Evolutionary conservation across 2,329 filamentous ascomycete species (phyloP).

Genomic region (Pseudogymnoascus sp.): DNA sequence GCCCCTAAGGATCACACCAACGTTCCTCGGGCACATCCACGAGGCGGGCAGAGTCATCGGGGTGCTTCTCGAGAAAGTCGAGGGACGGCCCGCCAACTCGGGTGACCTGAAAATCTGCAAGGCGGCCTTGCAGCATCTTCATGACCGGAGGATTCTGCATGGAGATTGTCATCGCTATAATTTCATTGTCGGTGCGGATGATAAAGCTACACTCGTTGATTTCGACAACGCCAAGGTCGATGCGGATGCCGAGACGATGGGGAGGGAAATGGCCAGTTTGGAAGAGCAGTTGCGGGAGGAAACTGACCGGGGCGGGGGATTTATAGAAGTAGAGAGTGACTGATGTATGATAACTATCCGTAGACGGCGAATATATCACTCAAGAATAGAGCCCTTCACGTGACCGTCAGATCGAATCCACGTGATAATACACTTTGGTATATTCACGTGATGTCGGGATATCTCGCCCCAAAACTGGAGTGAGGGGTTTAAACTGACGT

Average conservation of each 20-base stretch:
- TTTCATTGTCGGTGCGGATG: constrained; percentile 28
- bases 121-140: constrained; percentile 23
- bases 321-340: background rate
- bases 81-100: constrained; percentile 25
- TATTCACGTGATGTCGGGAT: background rate
- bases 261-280: background rate
- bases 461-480: background rate
- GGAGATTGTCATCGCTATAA: constrained; percentile 35
- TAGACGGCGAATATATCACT: background rate
- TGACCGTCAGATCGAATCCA: background rate
- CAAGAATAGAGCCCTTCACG: background rate
- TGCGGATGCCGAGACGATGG: background rate
- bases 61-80: constrained; percentile 30
- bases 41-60: constrained; percentile 31
- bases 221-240: constrained; percentile 21
- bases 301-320: background rate
- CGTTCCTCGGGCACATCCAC: constrained; percentile 31
- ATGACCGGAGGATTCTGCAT: constrained; percentile 28
- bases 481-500: background rate
- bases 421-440: background rate
- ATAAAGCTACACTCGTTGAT: constrained; percentile 27
- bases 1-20: constrained; percentile 22
- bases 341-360: background rate
- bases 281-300: background rate
- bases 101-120: constrained; percentile 26